Evolutionary conservation across 1,284 basidiomycete species (phyloP).

Genomic region (Megacollybia platyphylla): DNA sequence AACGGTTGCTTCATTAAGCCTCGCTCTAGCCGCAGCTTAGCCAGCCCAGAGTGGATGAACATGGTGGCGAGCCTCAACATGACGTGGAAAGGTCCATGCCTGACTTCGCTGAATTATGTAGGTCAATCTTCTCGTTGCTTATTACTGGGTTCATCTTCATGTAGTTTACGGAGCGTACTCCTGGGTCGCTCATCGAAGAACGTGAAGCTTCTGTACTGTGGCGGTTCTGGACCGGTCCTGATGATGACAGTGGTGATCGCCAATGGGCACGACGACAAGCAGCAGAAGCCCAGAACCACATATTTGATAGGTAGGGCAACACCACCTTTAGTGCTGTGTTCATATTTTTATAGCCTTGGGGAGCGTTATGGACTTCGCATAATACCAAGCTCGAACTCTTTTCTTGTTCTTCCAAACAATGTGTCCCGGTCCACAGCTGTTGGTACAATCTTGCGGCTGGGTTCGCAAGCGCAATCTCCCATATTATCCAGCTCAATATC

Average conservation of each 20-base stretch:
- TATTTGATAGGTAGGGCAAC: conserved; percentile 52
- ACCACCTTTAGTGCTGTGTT: not conserved
- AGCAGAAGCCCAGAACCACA: conserved; percentile 83
- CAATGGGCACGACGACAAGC: conserved; percentile 79
- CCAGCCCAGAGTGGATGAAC: conserved; percentile 48
- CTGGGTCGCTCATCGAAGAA: conserved; percentile 75
- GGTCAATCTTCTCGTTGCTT: conserved; percentile 15
- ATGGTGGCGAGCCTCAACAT: conserved; percentile 72
- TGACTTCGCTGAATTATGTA: conserved; percentile 76
- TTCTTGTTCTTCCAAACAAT: conserved; percentile 78
- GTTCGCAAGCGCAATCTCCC: conserved; percentile 45
- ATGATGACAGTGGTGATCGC: conserved; percentile 37
- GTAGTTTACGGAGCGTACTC: conserved; percentile 81
- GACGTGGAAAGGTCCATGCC: conserved; percentile 66
- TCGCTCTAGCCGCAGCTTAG: conserved; percentile 20
- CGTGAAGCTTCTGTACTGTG: conserved; percentile 76
- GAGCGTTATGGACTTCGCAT: conserved; percentile 73
- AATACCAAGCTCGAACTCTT: conserved; percentile 64
- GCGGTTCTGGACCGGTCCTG: conserved; percentile 63
- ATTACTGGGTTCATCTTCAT: not conserved
- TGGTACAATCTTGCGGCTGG: conserved; percentile 58
- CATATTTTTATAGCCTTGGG: conserved; percentile 37
- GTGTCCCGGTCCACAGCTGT: conserved; percentile 74
- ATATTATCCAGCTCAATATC: conserved; percentile 7
- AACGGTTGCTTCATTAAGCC: conserved; percentile 80